phyloP scores from a whole-genome alignment of 2,329 filamentous ascomycete genomes.

The Trichoderma sp. region DNA sequence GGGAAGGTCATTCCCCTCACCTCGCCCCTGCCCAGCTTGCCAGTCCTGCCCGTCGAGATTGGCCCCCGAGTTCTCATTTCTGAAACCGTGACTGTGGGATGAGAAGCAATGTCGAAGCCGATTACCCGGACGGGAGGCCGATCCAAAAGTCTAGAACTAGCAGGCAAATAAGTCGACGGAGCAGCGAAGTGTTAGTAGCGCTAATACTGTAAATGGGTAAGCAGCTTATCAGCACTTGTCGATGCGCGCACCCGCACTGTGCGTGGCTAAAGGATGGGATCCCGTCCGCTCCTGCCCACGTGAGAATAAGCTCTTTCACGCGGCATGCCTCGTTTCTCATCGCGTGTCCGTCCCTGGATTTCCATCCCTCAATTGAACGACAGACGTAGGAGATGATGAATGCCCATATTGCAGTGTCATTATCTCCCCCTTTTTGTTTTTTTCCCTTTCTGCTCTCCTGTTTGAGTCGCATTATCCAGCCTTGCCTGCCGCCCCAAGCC shows the following conservation, averaged over 20 bases:
- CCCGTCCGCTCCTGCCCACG: too few relatives aligned
- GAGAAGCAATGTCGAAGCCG: slow-evolving; percentile 21
- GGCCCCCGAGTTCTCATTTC: slow-evolving; percentile 16
- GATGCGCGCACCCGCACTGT: background rate
- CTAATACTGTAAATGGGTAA: too few relatives aligned
- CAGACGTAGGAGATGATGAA: too few relatives aligned
- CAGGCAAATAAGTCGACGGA: too few relatives aligned
- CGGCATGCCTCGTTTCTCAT: too few relatives aligned
- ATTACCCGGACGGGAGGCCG: slow-evolving; percentile 26
- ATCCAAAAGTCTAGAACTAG: slow-evolving; percentile 25
- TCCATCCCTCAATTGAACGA: too few relatives aligned
- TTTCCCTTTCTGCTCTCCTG: background rate
- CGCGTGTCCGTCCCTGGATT: too few relatives aligned
- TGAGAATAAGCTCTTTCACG: too few relatives aligned
- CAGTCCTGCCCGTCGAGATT: slow-evolving; percentile 2
- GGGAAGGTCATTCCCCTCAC: slow-evolving; percentile 5
- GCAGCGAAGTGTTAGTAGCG: too few relatives aligned
- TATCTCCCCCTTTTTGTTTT: background rate
- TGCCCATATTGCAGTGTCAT: background rate
- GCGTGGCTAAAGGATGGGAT: background rate
- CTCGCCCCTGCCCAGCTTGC: slow-evolving; percentile 1
- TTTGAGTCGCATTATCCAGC: background rate
- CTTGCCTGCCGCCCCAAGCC: slow-evolving; percentile 17
- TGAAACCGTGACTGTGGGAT: slow-evolving; percentile 25
- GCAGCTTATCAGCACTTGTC: slow-evolving; percentile 18